These are phyloP conservation scores for Tolypocladium ophioglossoides DNA, from an alignment of 2,329 filamentous ascomycete species.

Conservation along the genomic window DNA sequence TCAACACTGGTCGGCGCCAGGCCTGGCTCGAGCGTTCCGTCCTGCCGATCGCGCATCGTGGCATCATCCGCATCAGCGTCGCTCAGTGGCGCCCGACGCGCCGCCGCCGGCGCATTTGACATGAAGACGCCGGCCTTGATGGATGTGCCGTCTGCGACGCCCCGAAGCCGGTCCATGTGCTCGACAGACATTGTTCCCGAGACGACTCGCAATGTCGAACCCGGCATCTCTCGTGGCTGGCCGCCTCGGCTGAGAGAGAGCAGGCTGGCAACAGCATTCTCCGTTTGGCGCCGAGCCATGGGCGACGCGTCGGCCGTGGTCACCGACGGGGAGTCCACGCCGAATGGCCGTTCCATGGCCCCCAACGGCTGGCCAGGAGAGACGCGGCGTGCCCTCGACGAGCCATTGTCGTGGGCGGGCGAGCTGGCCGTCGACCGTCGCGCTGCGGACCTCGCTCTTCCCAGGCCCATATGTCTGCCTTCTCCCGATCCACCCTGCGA, in stretches of 20 bases:
- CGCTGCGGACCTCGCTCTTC: not conserved
- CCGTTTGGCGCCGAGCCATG: slow-evolving; percentile 17
- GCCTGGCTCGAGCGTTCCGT: too few relatives aligned
- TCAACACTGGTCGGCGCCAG: too few relatives aligned
- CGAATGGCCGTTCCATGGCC: not conserved
- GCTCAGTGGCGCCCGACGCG: too few relatives aligned
- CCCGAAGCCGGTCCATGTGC: slow-evolving; percentile 15
- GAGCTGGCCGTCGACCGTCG: slow-evolving; percentile 4
- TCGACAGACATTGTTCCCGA: slow-evolving; percentile 6
- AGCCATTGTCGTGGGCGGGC: not conserved
- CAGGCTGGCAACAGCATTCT: slow-evolving; percentile 24
- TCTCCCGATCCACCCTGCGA: not conserved
- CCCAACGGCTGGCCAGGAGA: not conserved
- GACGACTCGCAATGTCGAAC: not conserved
- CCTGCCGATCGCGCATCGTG: too few relatives aligned
- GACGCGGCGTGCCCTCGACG: not conserved
- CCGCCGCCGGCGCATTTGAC: too few relatives aligned
- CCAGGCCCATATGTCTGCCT: too few relatives aligned
- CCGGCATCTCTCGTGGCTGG: not conserved
- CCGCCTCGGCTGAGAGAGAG: slow-evolving; percentile 23
- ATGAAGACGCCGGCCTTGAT: slow-evolving; percentile 30
- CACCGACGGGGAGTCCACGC: not conserved
- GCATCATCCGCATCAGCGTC: too few relatives aligned
- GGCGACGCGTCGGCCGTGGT: slow-evolving; percentile 9
- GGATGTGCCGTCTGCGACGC: slow-evolving; percentile 18